Conservation (phyloP, 306 rosid species). For the Ormosia emarginata region DNA sequence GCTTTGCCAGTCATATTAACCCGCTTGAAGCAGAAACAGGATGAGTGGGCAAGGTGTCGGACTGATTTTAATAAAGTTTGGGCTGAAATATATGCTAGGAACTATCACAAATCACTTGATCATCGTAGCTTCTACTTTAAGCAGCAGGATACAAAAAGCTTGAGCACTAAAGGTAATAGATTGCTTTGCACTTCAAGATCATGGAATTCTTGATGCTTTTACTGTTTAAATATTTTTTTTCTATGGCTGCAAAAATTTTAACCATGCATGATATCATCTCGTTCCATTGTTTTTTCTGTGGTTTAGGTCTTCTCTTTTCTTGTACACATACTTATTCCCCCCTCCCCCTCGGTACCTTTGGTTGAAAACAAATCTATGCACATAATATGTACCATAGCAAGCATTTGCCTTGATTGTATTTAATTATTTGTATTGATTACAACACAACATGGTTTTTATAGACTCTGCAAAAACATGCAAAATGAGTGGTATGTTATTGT, state of each 20-base stretch:
- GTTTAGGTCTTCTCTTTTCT: not conserved
- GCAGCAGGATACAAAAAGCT: conserved; percentile 92
- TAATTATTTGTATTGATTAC: not conserved
- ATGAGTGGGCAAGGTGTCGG: conserved; percentile 94
- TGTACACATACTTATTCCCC: not conserved
- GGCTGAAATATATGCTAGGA: conserved; percentile 92
- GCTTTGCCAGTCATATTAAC: conserved; percentile 85
- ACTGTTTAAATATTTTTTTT: not conserved
- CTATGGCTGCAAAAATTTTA: not conserved
- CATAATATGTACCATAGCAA: not conserved
- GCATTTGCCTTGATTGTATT: conserved; percentile 9
- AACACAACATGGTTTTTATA: not conserved
- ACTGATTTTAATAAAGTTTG: conserved; percentile 86
- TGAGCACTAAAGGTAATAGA: conserved; percentile 83
- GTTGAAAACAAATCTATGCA: not conserved
- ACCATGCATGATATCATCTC: not conserved
- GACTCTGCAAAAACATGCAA: not conserved
- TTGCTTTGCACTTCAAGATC: not conserved
- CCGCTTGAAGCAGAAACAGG: conserved; percentile 97
- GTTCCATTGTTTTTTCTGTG: not conserved
- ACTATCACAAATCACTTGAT: conserved; percentile 96
- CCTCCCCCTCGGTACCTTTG: not conserved
- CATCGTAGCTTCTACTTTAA: conserved; percentile 99
- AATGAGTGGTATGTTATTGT: not conserved
- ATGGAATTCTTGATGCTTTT: not conserved